Evolutionary conservation across 2,329 filamentous ascomycete genomes (phyloP), one percentile per base, ranked within the genome.

Genomic region (Penicillium hordei): DNA sequence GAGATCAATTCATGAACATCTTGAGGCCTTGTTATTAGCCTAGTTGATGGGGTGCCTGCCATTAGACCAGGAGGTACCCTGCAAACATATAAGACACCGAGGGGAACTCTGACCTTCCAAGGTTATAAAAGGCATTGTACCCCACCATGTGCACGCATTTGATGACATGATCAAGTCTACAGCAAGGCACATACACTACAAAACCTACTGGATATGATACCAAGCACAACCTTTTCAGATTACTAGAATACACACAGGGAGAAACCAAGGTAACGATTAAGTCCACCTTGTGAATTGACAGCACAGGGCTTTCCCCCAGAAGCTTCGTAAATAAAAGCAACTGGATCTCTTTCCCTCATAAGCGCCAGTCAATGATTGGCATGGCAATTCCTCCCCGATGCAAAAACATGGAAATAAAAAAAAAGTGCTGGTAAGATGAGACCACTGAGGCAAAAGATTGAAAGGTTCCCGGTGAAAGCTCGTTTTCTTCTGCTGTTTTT

Each of bases 311-410:
- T 97, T 97, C 93, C 92, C 93, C 91, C 88, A 79, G 75, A 72
- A 69, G 64, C 60, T 66, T 65, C 65, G 66, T 75, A 65, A 69
- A 71, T 68, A 68, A 77, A 75, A 75, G 76, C 79, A 71, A 70
- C 73, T 74, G 74, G 91, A 89, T 96, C 92, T 97, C 93, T 97
- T 97, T 97, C 93, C 93, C 92, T 97, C 93, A 89, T 97, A 83
- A 97, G 92, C 89, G 87, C 88, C 82, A 79, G 83, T 83, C 85
- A 86, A 82, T 82, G 78, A 82, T 74, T 74, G 72, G 75, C 74
- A 69, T 72, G 64, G 67, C 69, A 67, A 74, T 74, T 69, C 71
- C 70, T 70, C 72, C 70, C 67, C 65, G 68, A 68, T 70, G 68
- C 61, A 65, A 66, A 64, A 64, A 65, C 61, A 65, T 62, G 58